Percentiles rank a stretch among this genome's conserved stretches.
Evolutionary conservation across 768 basidiomycete species (phyloP).

Genomic region (Mrakia frigida): DNA sequence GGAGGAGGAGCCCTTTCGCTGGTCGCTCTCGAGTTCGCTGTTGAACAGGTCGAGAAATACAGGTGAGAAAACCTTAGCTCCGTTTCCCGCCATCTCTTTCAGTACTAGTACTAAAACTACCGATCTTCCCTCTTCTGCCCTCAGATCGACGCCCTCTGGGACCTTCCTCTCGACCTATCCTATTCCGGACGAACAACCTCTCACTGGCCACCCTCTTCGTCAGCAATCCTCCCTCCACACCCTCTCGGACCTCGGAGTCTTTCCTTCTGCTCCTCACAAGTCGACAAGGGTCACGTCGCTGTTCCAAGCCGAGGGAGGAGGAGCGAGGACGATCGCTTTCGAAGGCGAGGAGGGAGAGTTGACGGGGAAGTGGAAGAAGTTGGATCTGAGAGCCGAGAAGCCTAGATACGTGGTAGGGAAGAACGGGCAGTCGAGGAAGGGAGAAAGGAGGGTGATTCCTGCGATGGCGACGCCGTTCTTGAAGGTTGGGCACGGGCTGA

Average conservation of each 20-base stretch:
- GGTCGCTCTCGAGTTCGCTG: slow-evolving; percentile 1
- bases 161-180: not conserved
- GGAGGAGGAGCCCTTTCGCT: not conserved
- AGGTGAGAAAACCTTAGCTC: not conserved
- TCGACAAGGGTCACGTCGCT: not conserved
- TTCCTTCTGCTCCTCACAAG: not conserved
- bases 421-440: not conserved
- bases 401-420: not conserved
- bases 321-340: not conserved
- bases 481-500: not conserved
- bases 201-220: not conserved
- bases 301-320: slow-evolving; percentile 1
- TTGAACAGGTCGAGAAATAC: slow-evolving; percentile 16
- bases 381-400: not conserved
- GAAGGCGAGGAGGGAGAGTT: not conserved
- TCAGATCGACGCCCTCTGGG: not conserved
- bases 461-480: slow-evolving; percentile 9
- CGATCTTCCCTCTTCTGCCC: not conserved
- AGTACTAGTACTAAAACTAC: not conserved
- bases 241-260: not conserved
- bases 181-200: slow-evolving; percentile 2
- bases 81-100: not conserved
- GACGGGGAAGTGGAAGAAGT: not conserved
- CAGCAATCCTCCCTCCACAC: not conserved
- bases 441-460: not conserved